Conservation (phyloP, 495 filamentous ascomycete species). For the Bacidia rubella region DNA sequence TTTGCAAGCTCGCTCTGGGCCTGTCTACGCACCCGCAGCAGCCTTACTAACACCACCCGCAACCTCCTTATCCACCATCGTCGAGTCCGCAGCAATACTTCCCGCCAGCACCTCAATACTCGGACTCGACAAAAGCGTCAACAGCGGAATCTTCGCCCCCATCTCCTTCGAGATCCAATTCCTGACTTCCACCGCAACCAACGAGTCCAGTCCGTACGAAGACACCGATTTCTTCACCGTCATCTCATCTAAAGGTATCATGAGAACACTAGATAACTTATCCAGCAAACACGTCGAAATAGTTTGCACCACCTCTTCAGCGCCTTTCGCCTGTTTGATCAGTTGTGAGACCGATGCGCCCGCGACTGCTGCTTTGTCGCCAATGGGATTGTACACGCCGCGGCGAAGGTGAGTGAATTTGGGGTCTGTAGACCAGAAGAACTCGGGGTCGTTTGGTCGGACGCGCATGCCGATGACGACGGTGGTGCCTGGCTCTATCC, state of each 20-base stretch:
- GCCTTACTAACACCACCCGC: background rate
- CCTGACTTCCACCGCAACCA: constrained; percentile 44
- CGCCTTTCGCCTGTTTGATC: constrained; percentile 10
- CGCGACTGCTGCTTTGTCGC: background rate
- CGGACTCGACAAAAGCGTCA: constrained; percentile 28
- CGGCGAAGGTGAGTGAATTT: constrained; percentile 29
- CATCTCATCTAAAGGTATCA: constrained; percentile 26
- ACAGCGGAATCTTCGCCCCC: constrained; percentile 29
- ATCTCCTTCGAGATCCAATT: constrained; percentile 39
- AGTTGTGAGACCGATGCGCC: background rate
- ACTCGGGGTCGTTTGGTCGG: constrained; percentile 13
- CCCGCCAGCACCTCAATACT: constrained; percentile 7
- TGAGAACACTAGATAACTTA: constrained; percentile 25
- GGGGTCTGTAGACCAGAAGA: constrained; percentile 33
- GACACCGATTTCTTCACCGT: constrained; percentile 25
- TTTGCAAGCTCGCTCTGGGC: no score
- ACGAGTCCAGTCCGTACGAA: constrained; percentile 40
- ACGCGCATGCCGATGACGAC: background rate
- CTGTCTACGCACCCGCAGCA: background rate
- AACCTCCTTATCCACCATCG: background rate
- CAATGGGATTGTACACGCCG: background rate
- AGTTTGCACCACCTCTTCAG: constrained; percentile 17
- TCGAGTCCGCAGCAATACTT: background rate
- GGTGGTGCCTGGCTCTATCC: background rate
- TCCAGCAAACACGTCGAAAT: constrained; percentile 18